A percentile compares a stretch with the other conserved stretches of the same genome.
These are phyloP conservation scores for Phytophthora vignae DNA, from an alignment of 352 stramenopile genomes.

Conservation along the genomic window DNA sequence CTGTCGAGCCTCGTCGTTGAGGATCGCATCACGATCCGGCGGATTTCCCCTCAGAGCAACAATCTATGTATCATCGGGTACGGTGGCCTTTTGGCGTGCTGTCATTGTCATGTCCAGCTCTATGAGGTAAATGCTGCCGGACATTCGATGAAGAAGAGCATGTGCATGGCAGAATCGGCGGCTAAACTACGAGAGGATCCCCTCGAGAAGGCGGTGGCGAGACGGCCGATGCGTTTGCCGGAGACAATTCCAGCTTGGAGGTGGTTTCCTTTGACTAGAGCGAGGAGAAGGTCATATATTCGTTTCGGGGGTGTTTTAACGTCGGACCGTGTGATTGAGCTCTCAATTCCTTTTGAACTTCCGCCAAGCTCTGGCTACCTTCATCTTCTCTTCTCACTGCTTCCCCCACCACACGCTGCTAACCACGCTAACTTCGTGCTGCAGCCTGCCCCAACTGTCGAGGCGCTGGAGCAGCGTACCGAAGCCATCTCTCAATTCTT, in stretches of 20 bases:
- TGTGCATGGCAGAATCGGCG: slow-evolving; percentile 38
- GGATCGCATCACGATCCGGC: slow-evolving; percentile 49
- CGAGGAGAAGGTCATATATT: too few species aligned
- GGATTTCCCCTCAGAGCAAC: slow-evolving; percentile 13
- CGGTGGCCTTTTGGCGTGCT: slow-evolving; percentile 7
- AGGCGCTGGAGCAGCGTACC: too few species aligned
- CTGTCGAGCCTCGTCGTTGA: slow-evolving; percentile 63
- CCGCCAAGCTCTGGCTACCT: too few species aligned
- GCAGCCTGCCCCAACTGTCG: too few species aligned
- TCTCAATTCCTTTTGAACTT: too few species aligned
- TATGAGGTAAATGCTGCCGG: slow-evolving; percentile 55
- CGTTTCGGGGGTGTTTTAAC: too few species aligned
- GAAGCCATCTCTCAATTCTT: too few species aligned
- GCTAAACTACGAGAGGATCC: slow-evolving; percentile 48
- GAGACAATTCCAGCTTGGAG: slow-evolving; percentile 26
- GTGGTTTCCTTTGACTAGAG: slow-evolving; percentile 69
- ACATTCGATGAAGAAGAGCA: slow-evolving; percentile 76
- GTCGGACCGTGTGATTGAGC: too few species aligned
- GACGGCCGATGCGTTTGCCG: background rate
- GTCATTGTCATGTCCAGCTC: slow-evolving; percentile 10
- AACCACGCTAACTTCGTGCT: too few species aligned
- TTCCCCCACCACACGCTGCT: too few species aligned
- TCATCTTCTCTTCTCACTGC: too few species aligned
- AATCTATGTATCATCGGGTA: slow-evolving; percentile 19
- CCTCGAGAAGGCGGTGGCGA: too few species aligned